A percentile compares a stretch with the other conserved stretches of the same genome.
Conservation (phyloP, 202 grass and related monocot genomes). For the Hordeum pubiflorum region DNA sequence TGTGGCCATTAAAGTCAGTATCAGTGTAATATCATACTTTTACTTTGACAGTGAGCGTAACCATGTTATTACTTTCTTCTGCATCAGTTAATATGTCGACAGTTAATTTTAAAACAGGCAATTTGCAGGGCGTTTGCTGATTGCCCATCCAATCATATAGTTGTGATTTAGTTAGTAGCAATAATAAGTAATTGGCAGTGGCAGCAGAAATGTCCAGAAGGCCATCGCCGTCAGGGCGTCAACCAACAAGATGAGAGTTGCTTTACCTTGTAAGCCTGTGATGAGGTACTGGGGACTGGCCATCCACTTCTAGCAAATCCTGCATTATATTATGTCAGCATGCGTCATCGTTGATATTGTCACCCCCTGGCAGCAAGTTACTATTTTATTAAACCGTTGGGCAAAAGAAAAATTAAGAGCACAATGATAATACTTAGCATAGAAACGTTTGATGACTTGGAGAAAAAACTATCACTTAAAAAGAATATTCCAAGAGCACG, state of each 20-base stretch:
- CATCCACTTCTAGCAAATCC: constrained; percentile 28
- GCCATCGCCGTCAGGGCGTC: neutral
- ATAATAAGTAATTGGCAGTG: neutral
- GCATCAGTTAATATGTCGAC: neutral
- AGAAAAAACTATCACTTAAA: neutral
- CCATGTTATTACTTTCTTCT: neutral
- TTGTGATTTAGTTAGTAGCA: neutral
- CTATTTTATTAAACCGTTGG: neutral
- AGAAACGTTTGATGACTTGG: neutral
- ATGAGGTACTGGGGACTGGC: constrained; percentile 28
- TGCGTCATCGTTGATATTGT: constrained; percentile 1
- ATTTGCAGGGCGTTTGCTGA: neutral
- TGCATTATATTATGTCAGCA: constrained; percentile 21
- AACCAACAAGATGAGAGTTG: neutral
- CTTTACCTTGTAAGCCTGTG: constrained; percentile 2
- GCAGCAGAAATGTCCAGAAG: constrained; percentile 15
- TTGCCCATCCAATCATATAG: neutral
- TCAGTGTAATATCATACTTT: constrained; percentile 17
- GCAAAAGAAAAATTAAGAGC: neutral
- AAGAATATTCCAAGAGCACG: neutral
- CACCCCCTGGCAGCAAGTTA: constrained; percentile 9
- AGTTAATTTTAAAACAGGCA: neutral
- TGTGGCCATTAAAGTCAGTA: constrained; percentile 3
- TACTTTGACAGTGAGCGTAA: neutral
- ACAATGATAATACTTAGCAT: neutral